Conservation (phyloP, 1,139 yeast genomes). For the Hemisphaericaspora subhashii region DNA sequence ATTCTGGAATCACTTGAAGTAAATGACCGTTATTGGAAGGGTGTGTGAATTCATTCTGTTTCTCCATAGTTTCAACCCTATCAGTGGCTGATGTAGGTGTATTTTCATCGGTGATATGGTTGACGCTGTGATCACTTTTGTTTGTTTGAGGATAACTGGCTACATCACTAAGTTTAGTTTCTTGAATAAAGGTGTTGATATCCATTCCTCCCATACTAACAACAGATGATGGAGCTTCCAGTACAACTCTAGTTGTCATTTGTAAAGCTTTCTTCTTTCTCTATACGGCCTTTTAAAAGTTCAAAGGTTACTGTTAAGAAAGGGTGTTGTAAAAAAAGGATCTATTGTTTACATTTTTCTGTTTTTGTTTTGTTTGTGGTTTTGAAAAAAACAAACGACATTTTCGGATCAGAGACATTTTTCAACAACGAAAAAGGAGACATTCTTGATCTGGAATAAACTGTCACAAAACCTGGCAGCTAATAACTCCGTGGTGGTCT, state of each 20-base stretch:
- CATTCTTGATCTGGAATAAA: too few relatives aligned
- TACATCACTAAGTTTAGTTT: slow-evolving; percentile 26
- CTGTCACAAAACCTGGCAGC: too few relatives aligned
- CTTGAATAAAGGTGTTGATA: slow-evolving; percentile 24
- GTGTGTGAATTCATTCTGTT: neutral
- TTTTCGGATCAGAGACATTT: too few relatives aligned
- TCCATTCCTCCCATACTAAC: slow-evolving; percentile 20
- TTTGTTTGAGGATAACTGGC: neutral
- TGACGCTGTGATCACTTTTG: neutral
- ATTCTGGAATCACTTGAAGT: slow-evolving; percentile 2
- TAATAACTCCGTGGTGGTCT: too few relatives aligned
- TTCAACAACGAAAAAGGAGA: too few relatives aligned
- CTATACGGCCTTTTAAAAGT: too few relatives aligned
- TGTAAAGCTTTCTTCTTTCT: too few relatives aligned
- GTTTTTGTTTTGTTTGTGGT: too few relatives aligned
- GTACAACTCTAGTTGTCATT: slow-evolving; percentile 9
- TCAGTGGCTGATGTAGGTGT: too few relatives aligned
- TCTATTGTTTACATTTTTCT: too few relatives aligned
- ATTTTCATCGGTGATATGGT: slow-evolving; percentile 1
- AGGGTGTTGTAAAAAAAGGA: neutral
- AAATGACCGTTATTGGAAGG: neutral
- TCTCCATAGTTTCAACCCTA: neutral
- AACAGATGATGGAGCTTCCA: slow-evolving; percentile 22
- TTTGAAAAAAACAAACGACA: too few relatives aligned
- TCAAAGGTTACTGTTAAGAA: neutral